Base-by-base conservation (phyloP, 1,284 basidiomycete genomes). In the Cryptococcus sp. region DNA sequence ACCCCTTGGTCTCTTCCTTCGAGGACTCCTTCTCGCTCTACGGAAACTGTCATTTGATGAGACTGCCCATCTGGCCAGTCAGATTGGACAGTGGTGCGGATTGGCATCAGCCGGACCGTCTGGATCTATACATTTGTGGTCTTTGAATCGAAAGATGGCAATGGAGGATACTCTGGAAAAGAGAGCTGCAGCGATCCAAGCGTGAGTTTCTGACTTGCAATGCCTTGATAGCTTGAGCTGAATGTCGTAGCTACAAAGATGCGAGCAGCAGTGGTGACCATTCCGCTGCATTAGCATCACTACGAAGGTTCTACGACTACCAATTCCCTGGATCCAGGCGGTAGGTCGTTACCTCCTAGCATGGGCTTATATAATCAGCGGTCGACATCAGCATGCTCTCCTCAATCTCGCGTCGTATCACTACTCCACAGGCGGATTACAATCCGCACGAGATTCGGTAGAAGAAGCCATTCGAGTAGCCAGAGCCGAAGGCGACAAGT, bases 301-400 rank as follows among this genome's bases (percentile, higher is more conserved):
- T 78, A 6, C 55, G 69, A 15, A 59, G 65, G 4, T 76, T 78
- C 59, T 78, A 75, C 58, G 74, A 75, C 56, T 74, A 73, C 52
- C 70, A 71, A 34, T 69, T 72, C 33, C 73, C 74, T 1, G 50
- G 55, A 3, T 46, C 61, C 3, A 61, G 60, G n/a, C 59, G 63
- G 60, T 64, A 46, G 58, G 61, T 56, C 14, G 4, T 11, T 31
- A 23, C n/a, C 23, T 30, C 13, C 4, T 11, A 33, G 35, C 7
- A 15, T 15, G 14, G 46, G 10, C 32, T 31, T 15, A 44, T 33
- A 33, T 5, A 36, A 30, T 5, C 32, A 69, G 67, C 49, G 70
- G 64, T 7, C 61, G 68, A 49, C 71, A 74, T 58, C 76, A 76
- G 47, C 76, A 78, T 57, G 72, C 74, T 6, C 56, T 77, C 8